Evolutionary conservation across 768 basidiomycete species (phyloP), one percentile per base, ranked within the genome.

Genomic region (Boletus reticulatus): DNA sequence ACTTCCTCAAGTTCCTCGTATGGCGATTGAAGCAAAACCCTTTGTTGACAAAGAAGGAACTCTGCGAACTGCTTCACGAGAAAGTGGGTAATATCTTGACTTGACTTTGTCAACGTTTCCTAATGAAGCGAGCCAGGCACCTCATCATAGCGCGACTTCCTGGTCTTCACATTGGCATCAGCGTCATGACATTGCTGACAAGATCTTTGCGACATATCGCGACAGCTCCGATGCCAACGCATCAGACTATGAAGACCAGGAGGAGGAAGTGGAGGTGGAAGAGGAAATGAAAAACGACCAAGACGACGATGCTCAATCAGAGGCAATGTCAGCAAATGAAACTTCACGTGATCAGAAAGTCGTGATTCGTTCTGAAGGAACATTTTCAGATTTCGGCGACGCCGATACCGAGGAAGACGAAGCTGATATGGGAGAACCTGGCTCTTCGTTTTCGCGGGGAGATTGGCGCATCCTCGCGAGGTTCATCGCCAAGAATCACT

Each of bases 111-210:
- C 34, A 36, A 7, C 43, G 20, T 56, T 34, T 16, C 17, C 52
- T 60, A 41, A 67, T 27, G 43, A 61, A 50, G 49, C 38, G 51
- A 43, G 41, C 36, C 58, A 88, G 87, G 84, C 78, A n/a, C 84
- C 86, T 34, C 84, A 88, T 68, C 87, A 89, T 62, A 79, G 72
- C 38, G 62, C 73, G n/a, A 70, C 69, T 32, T 88, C 86, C 1
- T 89, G 87, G 87, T 72, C 73, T 22, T 80, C 83, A n/a, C 80
- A 85, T 62, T 89, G 87, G 87, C 79, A 78, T 7, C 77, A 77
- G 50, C 77, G 82, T 52, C 83, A 87, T 53, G 85, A 87, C 60
- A 65, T 87, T 27, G 84, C 84, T 1, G 87, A 87, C 62, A 84
- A 85, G 62, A 84, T 86, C 27, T 63, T 85, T 19, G 66, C 70